Conservation (phyloP, 257 asterid species). For the Thymus mandschuricus region DNA sequence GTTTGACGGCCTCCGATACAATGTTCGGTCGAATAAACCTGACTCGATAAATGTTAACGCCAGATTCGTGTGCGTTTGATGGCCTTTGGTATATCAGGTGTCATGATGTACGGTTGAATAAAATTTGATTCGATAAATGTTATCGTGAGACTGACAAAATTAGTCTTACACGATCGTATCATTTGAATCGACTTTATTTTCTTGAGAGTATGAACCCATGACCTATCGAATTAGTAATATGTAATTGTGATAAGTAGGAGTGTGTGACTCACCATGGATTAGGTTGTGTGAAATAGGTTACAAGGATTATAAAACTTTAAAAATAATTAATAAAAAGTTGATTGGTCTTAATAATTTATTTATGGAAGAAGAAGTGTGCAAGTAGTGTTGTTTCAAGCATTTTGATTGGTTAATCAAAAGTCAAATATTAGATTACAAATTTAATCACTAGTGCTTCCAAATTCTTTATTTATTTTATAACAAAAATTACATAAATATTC, state of each 20-base stretch:
- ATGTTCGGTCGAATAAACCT: too few species aligned
- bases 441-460: slow-evolving; percentile 29
- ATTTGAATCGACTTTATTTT: too few species aligned
- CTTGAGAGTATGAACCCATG: too few species aligned
- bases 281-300: background rate
- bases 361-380: slow-evolving; percentile 31
- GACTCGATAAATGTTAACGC: too few species aligned
- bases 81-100: too few species aligned
- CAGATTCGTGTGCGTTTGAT: too few species aligned
- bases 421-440: slow-evolving; percentile 42
- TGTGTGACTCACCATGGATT: background rate
- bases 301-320: background rate
- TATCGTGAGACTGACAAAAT: too few species aligned
- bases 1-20: too few species aligned
- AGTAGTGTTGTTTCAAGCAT: slow-evolving; percentile 25
- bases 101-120: too few species aligned
- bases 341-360: slow-evolving; percentile 23
- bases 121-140: too few species aligned
- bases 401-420: slow-evolving; percentile 42
- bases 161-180: too few species aligned
- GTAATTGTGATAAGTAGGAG: background rate
- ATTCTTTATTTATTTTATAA: slow-evolving; percentile 35
- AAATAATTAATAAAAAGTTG: slow-evolving; percentile 3
- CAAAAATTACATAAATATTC: background rate
- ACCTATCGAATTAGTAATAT: too few species aligned